Conservation (phyloP, 2,329 filamentous ascomycete genomes). For the Elsinoe batatas region DNA sequence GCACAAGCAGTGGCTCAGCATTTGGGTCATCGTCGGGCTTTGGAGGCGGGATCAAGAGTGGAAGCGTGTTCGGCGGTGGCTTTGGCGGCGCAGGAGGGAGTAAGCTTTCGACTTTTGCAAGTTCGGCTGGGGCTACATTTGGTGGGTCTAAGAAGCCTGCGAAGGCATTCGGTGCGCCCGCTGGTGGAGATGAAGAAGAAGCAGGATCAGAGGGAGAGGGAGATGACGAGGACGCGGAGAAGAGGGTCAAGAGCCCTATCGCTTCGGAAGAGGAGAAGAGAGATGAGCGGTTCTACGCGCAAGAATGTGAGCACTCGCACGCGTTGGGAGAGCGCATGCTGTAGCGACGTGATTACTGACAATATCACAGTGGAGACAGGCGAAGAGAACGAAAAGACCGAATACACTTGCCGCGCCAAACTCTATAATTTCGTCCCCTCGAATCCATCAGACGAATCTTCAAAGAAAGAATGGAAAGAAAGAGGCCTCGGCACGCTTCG, state of each 20-base stretch:
- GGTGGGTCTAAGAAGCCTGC: conserved; percentile 44
- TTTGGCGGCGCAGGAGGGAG: conserved; percentile 32
- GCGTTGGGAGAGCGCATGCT: neutral
- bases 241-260: conserved; percentile 35
- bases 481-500: conserved; percentile 75
- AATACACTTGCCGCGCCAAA: conserved; percentile 69
- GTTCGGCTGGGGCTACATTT: conserved; percentile 36
- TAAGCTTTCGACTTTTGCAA: conserved; percentile 59
- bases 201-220: conserved; percentile 36
- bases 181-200: conserved; percentile 52
- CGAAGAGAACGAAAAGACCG: conserved; percentile 69
- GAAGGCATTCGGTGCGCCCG: conserved; percentile 69
- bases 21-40: conserved; percentile 34
- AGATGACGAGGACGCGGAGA: conserved; percentile 38
- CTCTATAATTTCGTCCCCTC: conserved; percentile 68
- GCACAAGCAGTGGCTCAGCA: conserved; percentile 17
- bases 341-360: conserved; percentile 21
- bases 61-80: conserved; percentile 19
- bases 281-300: conserved; percentile 45
- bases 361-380: conserved; percentile 62
- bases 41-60: conserved; percentile 26
- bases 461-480: conserved; percentile 70
- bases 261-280: conserved; percentile 52
- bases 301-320: conserved; percentile 52
- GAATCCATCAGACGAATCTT: conserved; percentile 26